Evolutionary conservation across 2,329 filamentous ascomycete species (phyloP).

Genomic region (Pseudocercospora fijiensis): DNA sequence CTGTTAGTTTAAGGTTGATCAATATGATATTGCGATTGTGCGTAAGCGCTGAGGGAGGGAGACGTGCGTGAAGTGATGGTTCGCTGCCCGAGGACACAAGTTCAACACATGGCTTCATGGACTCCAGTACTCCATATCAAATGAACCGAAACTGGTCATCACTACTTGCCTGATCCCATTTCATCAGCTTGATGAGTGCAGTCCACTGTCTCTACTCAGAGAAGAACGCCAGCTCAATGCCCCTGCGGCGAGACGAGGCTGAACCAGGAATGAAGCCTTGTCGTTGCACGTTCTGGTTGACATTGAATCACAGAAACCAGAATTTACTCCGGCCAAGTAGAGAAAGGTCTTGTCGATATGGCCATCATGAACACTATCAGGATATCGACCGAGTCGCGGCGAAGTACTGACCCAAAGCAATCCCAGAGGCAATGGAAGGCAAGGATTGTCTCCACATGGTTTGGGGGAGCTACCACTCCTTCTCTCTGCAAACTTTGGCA

Average conservation of each 20-base stretch:
- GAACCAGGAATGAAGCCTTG: background rate
- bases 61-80: too few species aligned
- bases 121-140: background rate
- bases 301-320: background rate
- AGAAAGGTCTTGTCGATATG: background rate
- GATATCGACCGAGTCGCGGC: background rate
- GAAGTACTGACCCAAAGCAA: background rate
- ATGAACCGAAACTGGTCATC: background rate
- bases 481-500: background rate
- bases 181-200: too few species aligned
- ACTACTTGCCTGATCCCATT: background rate
- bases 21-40: background rate
- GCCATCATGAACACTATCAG: background rate
- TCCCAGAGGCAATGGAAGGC: background rate
- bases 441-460: background rate
- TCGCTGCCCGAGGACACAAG: too few species aligned
- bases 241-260: background rate
- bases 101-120: too few species aligned
- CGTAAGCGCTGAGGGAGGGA: background rate
- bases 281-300: background rate
- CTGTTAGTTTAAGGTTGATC: background rate
- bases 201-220: too few species aligned
- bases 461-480: background rate
- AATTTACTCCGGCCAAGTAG: background rate
- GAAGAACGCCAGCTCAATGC: background rate